Evolutionary conservation across 495 filamentous ascomycete species (phyloP).

Genomic region (Penicillium pancosmium): DNA sequence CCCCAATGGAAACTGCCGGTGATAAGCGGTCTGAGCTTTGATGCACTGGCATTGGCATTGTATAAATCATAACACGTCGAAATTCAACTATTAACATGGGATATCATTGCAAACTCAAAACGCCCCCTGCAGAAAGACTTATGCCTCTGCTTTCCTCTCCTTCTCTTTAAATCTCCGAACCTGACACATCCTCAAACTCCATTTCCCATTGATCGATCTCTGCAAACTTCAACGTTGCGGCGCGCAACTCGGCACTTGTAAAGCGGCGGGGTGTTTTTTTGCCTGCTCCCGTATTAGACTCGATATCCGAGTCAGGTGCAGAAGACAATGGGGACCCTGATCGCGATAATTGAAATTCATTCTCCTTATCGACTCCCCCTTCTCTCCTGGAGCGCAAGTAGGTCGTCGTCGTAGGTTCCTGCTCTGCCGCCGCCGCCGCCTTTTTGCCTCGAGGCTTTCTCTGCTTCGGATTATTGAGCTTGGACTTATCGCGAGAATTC

Average conservation of each 20-base stretch:
- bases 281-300: conserved; percentile 20
- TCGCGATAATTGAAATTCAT: conserved; percentile 38
- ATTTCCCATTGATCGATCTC: conserved; percentile 73
- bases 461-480: conserved; percentile 20
- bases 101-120: conserved; percentile 1
- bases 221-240: conserved; percentile 58
- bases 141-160: neutral
- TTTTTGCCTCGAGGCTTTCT: conserved; percentile 15
- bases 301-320: conserved; percentile 33
- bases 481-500: conserved; percentile 16
- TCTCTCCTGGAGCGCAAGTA: conserved; percentile 20
- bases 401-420: neutral
- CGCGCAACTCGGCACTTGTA: conserved; percentile 42
- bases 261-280: conserved; percentile 19
- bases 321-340: conserved; percentile 47
- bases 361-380: conserved; percentile 32
- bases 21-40: too few relatives aligned
- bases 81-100: neutral
- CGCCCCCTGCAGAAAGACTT: neutral
- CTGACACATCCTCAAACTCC: conserved; percentile 67
- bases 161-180: conserved; percentile 31
- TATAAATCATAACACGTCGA: neutral
- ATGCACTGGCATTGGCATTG: too few relatives aligned
- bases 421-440: neutral
- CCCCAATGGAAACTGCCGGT: too few relatives aligned